A percentile compares a stretch with the other conserved stretches of the same genome.
Evolutionary conservation across 352 stramenopile species (phyloP).

Genomic region (Globisporangium yorkense): DNA sequence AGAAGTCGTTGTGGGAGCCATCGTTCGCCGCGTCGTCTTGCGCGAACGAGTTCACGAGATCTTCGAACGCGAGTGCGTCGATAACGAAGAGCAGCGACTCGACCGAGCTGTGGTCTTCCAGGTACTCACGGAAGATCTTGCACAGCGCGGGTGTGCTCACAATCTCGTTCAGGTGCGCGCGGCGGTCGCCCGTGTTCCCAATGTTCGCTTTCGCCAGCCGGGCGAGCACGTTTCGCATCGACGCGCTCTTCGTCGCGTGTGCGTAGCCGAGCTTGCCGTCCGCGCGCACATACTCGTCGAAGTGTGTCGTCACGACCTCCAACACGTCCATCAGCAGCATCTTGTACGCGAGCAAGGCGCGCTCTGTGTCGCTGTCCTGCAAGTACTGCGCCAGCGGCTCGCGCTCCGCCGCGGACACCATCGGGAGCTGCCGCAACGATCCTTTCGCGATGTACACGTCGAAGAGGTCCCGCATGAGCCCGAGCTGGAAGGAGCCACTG

Average conservation of each 20-base stretch:
- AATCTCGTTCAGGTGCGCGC: slow-evolving; percentile 43
- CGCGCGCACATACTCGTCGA: slow-evolving; percentile 48
- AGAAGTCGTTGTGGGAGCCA: slow-evolving; percentile 47
- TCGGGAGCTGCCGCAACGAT: slow-evolving; percentile 33
- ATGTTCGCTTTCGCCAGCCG: slow-evolving; percentile 36
- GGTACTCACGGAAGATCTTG: slow-evolving; percentile 52
- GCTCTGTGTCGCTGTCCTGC: slow-evolving; percentile 32
- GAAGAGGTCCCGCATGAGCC: slow-evolving; percentile 54
- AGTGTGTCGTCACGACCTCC: slow-evolving; percentile 44
- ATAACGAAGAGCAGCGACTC: slow-evolving; percentile 66
- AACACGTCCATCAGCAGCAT: slow-evolving; percentile 60
- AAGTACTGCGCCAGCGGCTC: slow-evolving; percentile 42
- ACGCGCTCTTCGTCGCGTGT: slow-evolving; percentile 27
- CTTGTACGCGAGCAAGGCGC: slow-evolving; percentile 43
- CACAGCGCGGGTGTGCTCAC: slow-evolving; percentile 41
- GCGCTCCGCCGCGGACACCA: slow-evolving; percentile 42
- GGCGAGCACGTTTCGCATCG: slow-evolving; percentile 50
- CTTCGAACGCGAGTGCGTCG: slow-evolving; percentile 58
- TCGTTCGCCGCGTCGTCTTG: slow-evolving; percentile 6
- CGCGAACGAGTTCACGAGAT: slow-evolving; percentile 51
- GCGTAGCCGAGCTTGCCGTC: slow-evolving; percentile 33
- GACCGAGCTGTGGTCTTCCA: slow-evolving; percentile 46
- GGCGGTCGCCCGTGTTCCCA: slow-evolving; percentile 30
- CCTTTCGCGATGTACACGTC: slow-evolving; percentile 45
- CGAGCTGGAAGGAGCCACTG: slow-evolving; percentile 44